phyloP scores from a whole-genome alignment of 768 basidiomycete species.

The Auricularia heimuer region DNA sequence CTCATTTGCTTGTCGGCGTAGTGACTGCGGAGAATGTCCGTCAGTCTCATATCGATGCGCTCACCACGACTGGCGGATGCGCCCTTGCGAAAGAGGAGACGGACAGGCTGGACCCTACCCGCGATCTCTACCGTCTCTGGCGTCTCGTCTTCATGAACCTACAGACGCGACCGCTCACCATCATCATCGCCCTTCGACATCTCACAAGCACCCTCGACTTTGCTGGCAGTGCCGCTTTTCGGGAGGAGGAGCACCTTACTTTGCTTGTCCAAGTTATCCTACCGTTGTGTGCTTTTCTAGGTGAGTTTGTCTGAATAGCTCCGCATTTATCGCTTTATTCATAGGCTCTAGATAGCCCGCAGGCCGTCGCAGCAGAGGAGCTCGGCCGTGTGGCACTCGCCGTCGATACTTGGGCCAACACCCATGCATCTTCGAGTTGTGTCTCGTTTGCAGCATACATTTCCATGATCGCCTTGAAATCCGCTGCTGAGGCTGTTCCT shows the following conservation, averaged over 20 bases:
- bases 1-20: neutral
- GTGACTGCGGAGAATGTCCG: neutral
- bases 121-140: neutral
- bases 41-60: neutral
- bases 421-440: neutral
- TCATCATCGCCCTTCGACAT: neutral
- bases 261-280: neutral
- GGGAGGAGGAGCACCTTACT: neutral
- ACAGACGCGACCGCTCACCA: neutral
- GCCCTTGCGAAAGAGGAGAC: neutral
- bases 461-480: neutral
- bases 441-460: neutral
- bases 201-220: neutral
- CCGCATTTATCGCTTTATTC: neutral
- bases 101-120: neutral
- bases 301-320: neutral
- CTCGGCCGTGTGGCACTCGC: neutral
- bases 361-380: neutral
- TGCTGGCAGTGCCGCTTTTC: neutral
- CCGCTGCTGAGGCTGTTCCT: neutral
- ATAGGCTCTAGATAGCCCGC: neutral
- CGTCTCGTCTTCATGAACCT: neutral
- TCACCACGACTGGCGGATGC: neutral
- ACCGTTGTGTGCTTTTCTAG: neutral
- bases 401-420: neutral